Conservation (phyloP, 164 flowering plant genomes). For the Vitis cinerea region DNA sequence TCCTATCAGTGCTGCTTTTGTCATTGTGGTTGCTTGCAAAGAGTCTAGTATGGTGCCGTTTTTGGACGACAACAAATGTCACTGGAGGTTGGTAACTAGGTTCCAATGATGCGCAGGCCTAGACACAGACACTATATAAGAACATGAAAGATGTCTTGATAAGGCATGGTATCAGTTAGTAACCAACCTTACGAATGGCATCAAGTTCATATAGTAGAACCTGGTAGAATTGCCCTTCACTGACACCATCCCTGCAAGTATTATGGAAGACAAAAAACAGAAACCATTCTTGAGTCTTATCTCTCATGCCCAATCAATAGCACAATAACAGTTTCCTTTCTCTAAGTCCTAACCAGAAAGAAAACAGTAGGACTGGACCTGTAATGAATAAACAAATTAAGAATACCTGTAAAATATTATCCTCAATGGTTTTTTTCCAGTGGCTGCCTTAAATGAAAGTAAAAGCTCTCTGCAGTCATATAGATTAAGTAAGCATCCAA, state of each 20-base stretch:
- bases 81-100: slow-evolving; percentile 43
- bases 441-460: slow-evolving; percentile 53
- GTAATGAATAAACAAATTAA: not conserved
- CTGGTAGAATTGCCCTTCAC: slow-evolving; percentile 61
- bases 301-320: too few relatives aligned
- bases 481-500: too few relatives aligned
- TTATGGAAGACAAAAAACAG: not conserved
- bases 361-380: not conserved
- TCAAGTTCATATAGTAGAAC: slow-evolving; percentile 46
- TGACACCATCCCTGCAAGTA: slow-evolving; percentile 46
- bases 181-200: slow-evolving; percentile 51
- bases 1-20: slow-evolving; percentile 31
- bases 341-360: not conserved
- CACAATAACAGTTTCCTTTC: too few relatives aligned
- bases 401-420: slow-evolving; percentile 61
- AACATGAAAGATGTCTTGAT: not conserved
- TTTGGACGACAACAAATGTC: slow-evolving; percentile 48
- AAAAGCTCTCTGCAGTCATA: slow-evolving; percentile 51
- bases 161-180: not conserved
- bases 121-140: not conserved
- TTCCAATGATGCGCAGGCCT: slow-evolving; percentile 45
- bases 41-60: slow-evolving; percentile 47
- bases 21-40: slow-evolving; percentile 39
- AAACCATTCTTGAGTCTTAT: not conserved
- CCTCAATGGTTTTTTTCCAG: slow-evolving; percentile 57